These are phyloP conservation scores for Stachybotrys chartarum DNA, from an alignment of 2,329 filamentous ascomycete genomes.

Conservation along the genomic window DNA sequence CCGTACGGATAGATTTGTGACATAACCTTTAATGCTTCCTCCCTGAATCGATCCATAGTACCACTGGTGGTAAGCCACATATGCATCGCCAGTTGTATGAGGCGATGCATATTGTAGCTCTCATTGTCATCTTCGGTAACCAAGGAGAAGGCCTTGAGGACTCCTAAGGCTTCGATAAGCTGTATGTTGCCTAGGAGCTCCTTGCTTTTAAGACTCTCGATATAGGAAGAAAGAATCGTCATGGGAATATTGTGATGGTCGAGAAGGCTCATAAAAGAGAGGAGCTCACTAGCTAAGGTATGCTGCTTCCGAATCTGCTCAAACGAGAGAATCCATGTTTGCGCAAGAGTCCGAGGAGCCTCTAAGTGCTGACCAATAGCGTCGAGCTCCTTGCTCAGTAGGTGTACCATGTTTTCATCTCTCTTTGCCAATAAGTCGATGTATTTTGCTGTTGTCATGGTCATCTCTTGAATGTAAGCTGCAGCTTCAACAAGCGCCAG, in stretches of 20 bases:
- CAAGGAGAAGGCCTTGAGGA: conserved; percentile 23
- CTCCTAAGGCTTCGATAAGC: conserved; percentile 11
- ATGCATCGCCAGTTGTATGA: conserved; percentile 23
- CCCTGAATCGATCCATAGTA: conserved; percentile 4
- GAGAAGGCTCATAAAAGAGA: conserved; percentile 24
- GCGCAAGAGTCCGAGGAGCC: conserved; percentile 23
- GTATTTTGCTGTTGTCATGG: conserved; percentile 17
- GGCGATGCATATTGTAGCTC: conserved; percentile 21
- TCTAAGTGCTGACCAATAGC: conserved; percentile 18
- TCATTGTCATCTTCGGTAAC: conserved; percentile 8
- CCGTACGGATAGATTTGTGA: conserved; percentile 12
- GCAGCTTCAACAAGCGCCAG: conserved; percentile 26
- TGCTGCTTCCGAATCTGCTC: conserved; percentile 20
- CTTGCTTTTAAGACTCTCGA: not conserved
- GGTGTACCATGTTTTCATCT: conserved; percentile 11
- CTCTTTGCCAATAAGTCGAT: conserved; percentile 16
- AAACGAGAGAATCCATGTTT: conserved; percentile 26
- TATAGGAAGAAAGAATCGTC: conserved; percentile 12
- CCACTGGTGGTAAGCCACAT: conserved; percentile 16
- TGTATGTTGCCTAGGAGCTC: not conserved
- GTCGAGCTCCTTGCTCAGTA: conserved; percentile 23
- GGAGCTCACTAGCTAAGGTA: conserved; percentile 15
- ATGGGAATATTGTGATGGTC: conserved; percentile 20
- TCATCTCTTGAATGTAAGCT: conserved; percentile 22
- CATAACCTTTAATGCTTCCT: conserved; percentile 13